Percentiles rank a stretch among this genome's conserved stretches.
Conservation (phyloP, 2,329 filamentous ascomycete species). For the Ciborinia camelliae region DNA sequence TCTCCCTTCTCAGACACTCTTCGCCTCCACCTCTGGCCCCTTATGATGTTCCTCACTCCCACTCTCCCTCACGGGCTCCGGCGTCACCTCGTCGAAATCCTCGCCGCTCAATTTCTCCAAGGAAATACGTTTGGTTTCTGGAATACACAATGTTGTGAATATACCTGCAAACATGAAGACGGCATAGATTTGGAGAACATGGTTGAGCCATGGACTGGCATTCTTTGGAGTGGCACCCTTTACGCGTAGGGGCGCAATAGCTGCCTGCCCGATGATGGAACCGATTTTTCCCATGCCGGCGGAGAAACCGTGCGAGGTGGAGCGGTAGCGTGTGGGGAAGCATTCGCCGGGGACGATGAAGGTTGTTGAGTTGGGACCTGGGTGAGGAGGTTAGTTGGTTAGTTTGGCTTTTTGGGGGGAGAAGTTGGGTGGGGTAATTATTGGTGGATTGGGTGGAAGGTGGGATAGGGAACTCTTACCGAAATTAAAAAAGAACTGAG, state of each 20-base stretch:
- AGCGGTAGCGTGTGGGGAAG: constrained; percentile 39
- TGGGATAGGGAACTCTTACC: constrained; percentile 30
- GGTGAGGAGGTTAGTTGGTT: background rate
- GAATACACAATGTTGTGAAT: constrained; percentile 66
- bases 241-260: constrained; percentile 53
- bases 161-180: constrained; percentile 76
- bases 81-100: constrained; percentile 14
- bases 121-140: constrained; percentile 72
- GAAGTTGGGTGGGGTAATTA: background rate
- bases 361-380: constrained; percentile 38
- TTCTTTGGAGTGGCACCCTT: constrained; percentile 37
- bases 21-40: constrained; percentile 4
- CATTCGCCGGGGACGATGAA: constrained; percentile 41
- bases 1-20: background rate
- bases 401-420: background rate
- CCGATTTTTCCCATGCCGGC: constrained; percentile 39
- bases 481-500: constrained; percentile 66
- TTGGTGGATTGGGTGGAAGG: background rate
- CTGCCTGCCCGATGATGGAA: constrained; percentile 43
- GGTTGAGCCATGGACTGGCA: constrained; percentile 55
- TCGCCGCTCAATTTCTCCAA: constrained; percentile 69
- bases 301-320: constrained; percentile 38
- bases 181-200: constrained; percentile 74
- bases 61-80: background rate
- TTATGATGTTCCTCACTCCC: background rate